Evolutionary conservation across 2,329 filamentous ascomycete species (phyloP), one percentile per base, ranked within the genome.

Genomic region (Botrytis fragariae): DNA sequence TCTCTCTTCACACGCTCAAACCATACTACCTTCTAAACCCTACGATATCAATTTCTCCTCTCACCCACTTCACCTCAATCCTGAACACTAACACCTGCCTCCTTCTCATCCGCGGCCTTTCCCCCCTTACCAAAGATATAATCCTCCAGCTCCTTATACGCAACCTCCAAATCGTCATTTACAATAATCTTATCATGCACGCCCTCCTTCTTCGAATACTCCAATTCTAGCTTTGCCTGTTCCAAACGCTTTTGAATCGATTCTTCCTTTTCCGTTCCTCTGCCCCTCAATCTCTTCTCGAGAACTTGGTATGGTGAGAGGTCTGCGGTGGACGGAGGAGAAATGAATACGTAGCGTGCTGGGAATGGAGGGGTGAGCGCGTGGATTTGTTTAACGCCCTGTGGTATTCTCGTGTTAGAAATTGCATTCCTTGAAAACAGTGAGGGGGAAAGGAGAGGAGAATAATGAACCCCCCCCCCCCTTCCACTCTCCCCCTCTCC

Each of bases 311-410:
- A 67, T 16, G 59, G 45, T 4, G 68, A 42, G 29, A 60, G 14
- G 0, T 29, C 37, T 1, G 59, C 57, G 12, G 42, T 84, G 6
- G 88, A 92, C 0, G 95, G 95, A 20, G 95, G 95, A 51, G 92
- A 89, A 75, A 98, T 88, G 83, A 97, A 97, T 77, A 97, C 84
- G 84, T 93, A 97, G 72, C 93, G 90, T 12, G 94, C 93, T 73
- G 90, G 87, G 75, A 73, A 73, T 12, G 57, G 60, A 3, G 67
- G 72, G 5, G 32, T 10, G 14, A 59, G 95, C 88, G 77, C 87
- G 87, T 68, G 91, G 80, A 98, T 93, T 84, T 98, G 95, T 85
- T 97, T 97, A 74, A 98, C 94, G 74, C 95, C 95, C 88, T 90
- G 75, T 18, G 22, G 1, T 18, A 10, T 32, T 20, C 20, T 10